Base-by-base conservation (phyloP, 345 rosid species). In the Fremontodendron californicum region DNA sequence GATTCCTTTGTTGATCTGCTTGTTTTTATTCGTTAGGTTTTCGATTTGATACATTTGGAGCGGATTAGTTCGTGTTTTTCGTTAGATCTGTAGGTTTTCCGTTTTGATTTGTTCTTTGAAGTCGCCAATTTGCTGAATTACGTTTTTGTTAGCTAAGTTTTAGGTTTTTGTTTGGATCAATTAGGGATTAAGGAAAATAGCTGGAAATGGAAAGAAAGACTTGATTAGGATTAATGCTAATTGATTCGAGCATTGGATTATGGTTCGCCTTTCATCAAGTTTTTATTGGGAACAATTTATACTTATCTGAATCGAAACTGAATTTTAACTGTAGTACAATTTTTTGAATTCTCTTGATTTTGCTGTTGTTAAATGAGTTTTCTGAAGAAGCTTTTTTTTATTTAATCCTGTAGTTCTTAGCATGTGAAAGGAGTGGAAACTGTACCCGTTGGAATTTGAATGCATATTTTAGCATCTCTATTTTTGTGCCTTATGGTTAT, bases 51-150 rank as follows among this genome's bases (percentile, higher is more conserved):
- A 25, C 35, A 49, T 33, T 15, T 18, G 10, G 12, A 66, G 69
- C 40, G 77, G 64, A 62, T 58, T 62, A 49, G 79, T 31, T 58
- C 6, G 29, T 48, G 15, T 23, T 76, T 68, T 43, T 35, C n/a
- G 78, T 72, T 82, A 86, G 92, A 91, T 90, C 96, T 87, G 80
- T 75, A 63, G 62, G 37, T 63, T 85, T 83, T n/a, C 55, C 19
- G 5, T 67, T 66, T 73, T 60, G 74, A 64, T 79, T 75, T 23
- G 67, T 81, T 73, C 39, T 71, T 29, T 19, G 11, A 52, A 21
- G 52, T 15, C 15, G 19, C 25, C 35, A 39, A 68, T 40, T 58
- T 10, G 21, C 6, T 55, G 40, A 39, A 77, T 77, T 71, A n/a
- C 69, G 62, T 68, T 5, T 61, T 57, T 33, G 78, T 27, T 63